A percentile compares a stretch with the other conserved stretches of the same genome.
Evolutionary conservation across 1,284 basidiomycete genomes (phyloP).

Genomic region (Apiotrichum gracile): DNA sequence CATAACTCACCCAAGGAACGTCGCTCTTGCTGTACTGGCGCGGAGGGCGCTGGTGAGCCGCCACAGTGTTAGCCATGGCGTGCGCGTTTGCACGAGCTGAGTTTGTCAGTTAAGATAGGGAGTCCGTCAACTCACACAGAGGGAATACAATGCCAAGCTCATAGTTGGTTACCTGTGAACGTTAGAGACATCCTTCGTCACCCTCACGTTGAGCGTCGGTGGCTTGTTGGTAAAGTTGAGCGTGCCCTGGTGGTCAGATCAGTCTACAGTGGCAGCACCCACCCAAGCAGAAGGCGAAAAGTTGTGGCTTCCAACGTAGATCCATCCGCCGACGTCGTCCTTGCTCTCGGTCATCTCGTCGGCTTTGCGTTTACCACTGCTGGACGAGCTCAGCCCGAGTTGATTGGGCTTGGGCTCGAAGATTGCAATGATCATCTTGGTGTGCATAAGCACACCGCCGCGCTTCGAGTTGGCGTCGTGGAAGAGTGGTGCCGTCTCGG

Average conservation of each 20-base stretch:
- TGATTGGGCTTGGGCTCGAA: slow-evolving; percentile 31
- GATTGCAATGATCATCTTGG: slow-evolving; percentile 41
- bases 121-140: slow-evolving; percentile 25
- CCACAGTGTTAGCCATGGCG: slow-evolving; percentile 30
- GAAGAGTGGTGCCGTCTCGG: slow-evolving; percentile 28
- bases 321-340: slow-evolving; percentile 36
- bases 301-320: slow-evolving; percentile 45
- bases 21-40: slow-evolving; percentile 31
- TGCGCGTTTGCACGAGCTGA: slow-evolving; percentile 27
- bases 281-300: slow-evolving; percentile 44
- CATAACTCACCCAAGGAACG: slow-evolving; percentile 38
- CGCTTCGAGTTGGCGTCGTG: slow-evolving; percentile 45
- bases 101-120: background rate
- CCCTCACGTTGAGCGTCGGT: slow-evolving; percentile 21
- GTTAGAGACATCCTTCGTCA: background rate
- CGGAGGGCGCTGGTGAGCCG: slow-evolving; percentile 38
- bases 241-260: slow-evolving; percentile 26
- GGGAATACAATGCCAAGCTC: slow-evolving; percentile 46
- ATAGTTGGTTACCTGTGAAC: slow-evolving; percentile 27
- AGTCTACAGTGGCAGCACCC: background rate
- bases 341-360: slow-evolving; percentile 17
- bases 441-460: slow-evolving; percentile 46
- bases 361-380: slow-evolving; percentile 27
- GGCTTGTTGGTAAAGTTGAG: slow-evolving; percentile 33
- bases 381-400: slow-evolving; percentile 11